A percentile compares a stretch with the other conserved stretches of the same genome.
phyloP scores from a whole-genome alignment of 208 protist species.

The Acanthamoeba polyphaga region DNA sequence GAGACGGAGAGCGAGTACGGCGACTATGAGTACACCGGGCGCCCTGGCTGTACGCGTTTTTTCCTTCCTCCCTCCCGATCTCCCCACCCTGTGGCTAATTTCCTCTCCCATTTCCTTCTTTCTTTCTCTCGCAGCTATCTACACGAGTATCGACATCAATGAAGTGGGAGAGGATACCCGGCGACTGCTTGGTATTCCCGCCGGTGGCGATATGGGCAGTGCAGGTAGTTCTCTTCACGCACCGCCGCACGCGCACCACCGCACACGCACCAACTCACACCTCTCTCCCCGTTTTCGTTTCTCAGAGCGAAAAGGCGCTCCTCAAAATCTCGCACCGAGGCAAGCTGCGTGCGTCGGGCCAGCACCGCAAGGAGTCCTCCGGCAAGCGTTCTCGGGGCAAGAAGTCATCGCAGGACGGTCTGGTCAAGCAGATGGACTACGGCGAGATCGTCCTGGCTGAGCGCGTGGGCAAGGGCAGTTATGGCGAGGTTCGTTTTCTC shows the following conservation, averaged over 20 bases:
- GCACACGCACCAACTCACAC: not conserved
- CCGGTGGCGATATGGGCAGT: slow-evolving; percentile 1
- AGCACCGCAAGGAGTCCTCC: not conserved
- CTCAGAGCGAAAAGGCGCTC: slow-evolving; percentile 8
- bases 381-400: not conserved
- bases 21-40: slow-evolving; percentile 18
- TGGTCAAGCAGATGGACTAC: slow-evolving; percentile 76
- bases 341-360: not conserved
- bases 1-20: slow-evolving; percentile 25
- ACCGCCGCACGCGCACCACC: not conserved
- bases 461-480: slow-evolving; percentile 72
- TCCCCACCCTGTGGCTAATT: not conserved
- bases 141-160: slow-evolving; percentile 55
- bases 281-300: not conserved
- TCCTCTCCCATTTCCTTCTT: not conserved
- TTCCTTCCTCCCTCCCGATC: not conserved
- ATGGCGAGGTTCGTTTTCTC: slow-evolving; percentile 49
- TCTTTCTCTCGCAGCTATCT: not conserved
- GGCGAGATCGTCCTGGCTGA: slow-evolving; percentile 56
- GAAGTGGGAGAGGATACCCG: slow-evolving; percentile 57
- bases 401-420: slow-evolving; percentile 8
- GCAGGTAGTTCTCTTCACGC: not conserved
- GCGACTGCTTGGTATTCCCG: slow-evolving; percentile 34
- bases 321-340: slow-evolving; percentile 51
- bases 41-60: not conserved